Conservation (phyloP, 1,284 basidiomycete species). For the Austroboletus novae-zelandiae region DNA sequence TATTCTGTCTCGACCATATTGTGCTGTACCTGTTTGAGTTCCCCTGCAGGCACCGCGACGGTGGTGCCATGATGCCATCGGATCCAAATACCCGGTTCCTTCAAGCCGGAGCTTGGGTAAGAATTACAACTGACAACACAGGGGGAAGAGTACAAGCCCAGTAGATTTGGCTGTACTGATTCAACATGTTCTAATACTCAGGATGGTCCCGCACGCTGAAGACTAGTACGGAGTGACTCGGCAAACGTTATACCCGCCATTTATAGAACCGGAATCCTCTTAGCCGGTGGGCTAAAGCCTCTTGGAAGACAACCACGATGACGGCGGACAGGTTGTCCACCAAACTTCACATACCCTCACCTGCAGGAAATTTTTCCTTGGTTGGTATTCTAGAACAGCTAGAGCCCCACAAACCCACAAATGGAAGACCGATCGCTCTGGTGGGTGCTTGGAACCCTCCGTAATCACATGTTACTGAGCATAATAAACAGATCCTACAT, state of each 20-base stretch:
- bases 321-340: slow-evolving; percentile 38
- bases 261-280: slow-evolving; percentile 17
- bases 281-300: not conserved
- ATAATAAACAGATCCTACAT: slow-evolving; percentile 59
- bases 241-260: slow-evolving; percentile 26
- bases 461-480: slow-evolving; percentile 6
- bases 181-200: no score
- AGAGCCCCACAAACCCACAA: slow-evolving; percentile 45
- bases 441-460: slow-evolving; percentile 38
- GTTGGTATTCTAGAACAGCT: slow-evolving; percentile 66
- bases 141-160: no score
- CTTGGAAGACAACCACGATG: slow-evolving; percentile 27
- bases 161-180: no score
- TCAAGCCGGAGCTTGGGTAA: no score
- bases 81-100: no score
- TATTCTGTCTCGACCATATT: no score
- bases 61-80: no score
- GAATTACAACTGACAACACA: not conserved
- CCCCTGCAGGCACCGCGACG: no score
- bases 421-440: slow-evolving; percentile 63
- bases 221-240: not conserved
- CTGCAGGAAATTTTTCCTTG: slow-evolving; percentile 47
- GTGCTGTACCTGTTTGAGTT: no score
- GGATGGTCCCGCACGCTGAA: no score
- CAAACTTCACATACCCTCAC: slow-evolving; percentile 59